Base-by-base conservation (phyloP, 805 yeast genomes). In the Ogataea pini region DNA sequence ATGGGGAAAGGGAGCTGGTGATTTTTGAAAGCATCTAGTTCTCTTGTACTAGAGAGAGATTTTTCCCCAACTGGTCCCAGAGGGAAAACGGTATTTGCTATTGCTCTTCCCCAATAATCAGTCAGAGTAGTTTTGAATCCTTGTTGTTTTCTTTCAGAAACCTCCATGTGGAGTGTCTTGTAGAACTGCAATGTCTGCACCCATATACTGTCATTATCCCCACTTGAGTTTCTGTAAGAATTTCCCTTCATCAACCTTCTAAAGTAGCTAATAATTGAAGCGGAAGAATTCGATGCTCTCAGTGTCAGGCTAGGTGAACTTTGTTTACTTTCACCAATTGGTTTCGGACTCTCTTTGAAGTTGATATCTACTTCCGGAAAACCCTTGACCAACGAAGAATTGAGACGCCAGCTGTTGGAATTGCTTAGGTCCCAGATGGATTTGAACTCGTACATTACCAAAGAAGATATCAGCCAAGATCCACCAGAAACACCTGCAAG, bases 401-500 rank as follows among this genome's bases (percentile, higher is more conserved):
- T 64, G 10, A 79, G 56, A 43, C 69, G 65, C 83, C 82, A 74
- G 5, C 64, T 61, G 4, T 65, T 49, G 19, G 56, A 53, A 14
- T 58, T 52, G 28, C 53, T 55, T 38, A 69, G 28, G 43, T 65
- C 50, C 4, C 49, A 47, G n/a, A 71, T 55, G 1, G 71, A 56
- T 14, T 65, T 53, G 58, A 72, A 75, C 53, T 72, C 71, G 53
- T 74, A 63, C 12, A 71, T 46, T 6, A 70, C 61, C 25, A 77
- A 53, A 17, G 78, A 75, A 38, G 84, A 76, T 1, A 85, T 78
- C 7, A 82, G 64, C 90, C 91, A 85, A 39, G 85, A 76, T 0
- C 90, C 91, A 1, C 90, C 90, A 2, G 89, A 82, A 1, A 83
- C 74, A 0, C 89, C 89, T 0, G 80, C 76, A 9, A 85, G 69